phyloP scores from a whole-genome alignment of 495 filamentous ascomycete species.

The Zalerion maritima region DNA sequence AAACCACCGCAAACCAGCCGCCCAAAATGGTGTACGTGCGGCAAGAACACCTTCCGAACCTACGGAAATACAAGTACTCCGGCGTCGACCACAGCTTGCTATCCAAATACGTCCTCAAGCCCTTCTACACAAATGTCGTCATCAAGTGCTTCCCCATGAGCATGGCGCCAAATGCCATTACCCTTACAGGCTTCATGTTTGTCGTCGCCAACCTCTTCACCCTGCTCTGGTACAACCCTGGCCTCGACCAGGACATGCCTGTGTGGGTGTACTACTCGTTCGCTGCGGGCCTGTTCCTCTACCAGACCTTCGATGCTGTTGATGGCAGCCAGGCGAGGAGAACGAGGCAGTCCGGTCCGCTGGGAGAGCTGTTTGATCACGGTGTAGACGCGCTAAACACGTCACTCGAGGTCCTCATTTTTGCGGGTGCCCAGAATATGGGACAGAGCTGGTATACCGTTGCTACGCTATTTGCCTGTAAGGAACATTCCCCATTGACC shows the following conservation, averaged over 20 bases:
- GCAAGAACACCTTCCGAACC: slow-evolving; percentile 72
- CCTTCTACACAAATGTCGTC: slow-evolving; percentile 89
- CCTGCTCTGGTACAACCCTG: slow-evolving; percentile 92
- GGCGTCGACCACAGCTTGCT: slow-evolving; percentile 77
- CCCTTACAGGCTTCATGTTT: slow-evolving; percentile 80
- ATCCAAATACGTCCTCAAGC: slow-evolving; percentile 86
- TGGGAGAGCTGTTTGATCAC: slow-evolving; percentile 95
- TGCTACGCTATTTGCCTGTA: slow-evolving; percentile 69
- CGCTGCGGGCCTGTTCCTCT: slow-evolving; percentile 80
- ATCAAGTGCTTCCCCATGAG: slow-evolving; percentile 88
- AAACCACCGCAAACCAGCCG: background rate
- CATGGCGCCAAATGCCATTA: slow-evolving; percentile 85
- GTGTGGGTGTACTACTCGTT: slow-evolving; percentile 88
- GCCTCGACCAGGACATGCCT: slow-evolving; percentile 83
- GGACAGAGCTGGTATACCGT: slow-evolving; percentile 88
- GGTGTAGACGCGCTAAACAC: slow-evolving; percentile 96
- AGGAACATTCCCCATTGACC: slow-evolving; percentile 9
- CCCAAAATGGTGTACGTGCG: slow-evolving; percentile 69
- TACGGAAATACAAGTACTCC: slow-evolving; percentile 85
- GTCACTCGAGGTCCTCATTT: slow-evolving; percentile 81
- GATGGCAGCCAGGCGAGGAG: slow-evolving; percentile 91
- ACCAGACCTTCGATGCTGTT: slow-evolving; percentile 96
- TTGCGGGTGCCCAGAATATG: slow-evolving; percentile 79
- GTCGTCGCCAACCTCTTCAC: slow-evolving; percentile 86
- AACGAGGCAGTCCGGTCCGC: slow-evolving; percentile 80